phyloP scores from a whole-genome alignment of 2,329 filamentous ascomycete species.

The Thelonectria discophora region DNA sequence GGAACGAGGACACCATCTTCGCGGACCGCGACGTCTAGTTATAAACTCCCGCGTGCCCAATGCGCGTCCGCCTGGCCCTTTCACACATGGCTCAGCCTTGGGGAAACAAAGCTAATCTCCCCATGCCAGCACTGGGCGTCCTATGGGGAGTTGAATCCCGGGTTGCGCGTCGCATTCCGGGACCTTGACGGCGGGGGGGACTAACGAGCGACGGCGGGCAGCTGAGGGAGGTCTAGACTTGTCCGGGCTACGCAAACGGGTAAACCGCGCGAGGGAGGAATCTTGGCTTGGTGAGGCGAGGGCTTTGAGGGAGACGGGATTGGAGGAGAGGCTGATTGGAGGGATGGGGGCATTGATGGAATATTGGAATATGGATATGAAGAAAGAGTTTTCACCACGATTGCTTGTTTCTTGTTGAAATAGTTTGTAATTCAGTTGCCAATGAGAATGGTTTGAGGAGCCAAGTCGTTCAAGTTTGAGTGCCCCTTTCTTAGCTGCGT shows the following conservation, averaged over 20 bases:
- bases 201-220: not conserved
- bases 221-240: not conserved
- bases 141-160: not conserved
- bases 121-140: not conserved
- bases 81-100: not conserved
- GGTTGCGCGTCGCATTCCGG: not conserved
- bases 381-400: too few species aligned
- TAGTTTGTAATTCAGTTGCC: too few species aligned
- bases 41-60: not conserved
- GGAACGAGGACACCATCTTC: not conserved
- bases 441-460: too few species aligned
- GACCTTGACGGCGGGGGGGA: not conserved
- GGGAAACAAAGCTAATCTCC: not conserved
- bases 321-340: not conserved
- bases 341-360: too few species aligned
- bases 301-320: not conserved
- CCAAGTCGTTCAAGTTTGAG: too few species aligned
- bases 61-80: not conserved
- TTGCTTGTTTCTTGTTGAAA: too few species aligned
- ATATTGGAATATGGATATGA: too few species aligned
- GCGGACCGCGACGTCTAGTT: not conserved
- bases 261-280: not conserved
- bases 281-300: not conserved
- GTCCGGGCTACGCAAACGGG: not conserved
- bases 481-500: too few species aligned